These are phyloP conservation scores for Trebouxia sp. DNA, from an alignment of 139 green algal species.

Conservation along the genomic window DNA sequence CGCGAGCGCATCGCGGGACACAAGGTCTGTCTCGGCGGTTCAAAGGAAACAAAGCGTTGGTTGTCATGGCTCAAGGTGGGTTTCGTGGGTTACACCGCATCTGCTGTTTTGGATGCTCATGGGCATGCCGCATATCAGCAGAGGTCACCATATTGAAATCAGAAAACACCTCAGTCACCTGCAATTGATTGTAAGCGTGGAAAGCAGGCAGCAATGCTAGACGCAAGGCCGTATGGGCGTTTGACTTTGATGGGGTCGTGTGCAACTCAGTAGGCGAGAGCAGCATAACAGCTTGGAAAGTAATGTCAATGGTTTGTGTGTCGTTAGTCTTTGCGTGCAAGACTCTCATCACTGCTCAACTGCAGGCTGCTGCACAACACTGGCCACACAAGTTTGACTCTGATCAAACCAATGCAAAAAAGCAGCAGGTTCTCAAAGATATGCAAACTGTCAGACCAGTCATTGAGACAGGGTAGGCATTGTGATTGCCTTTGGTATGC, in stretches of 20 bases:
- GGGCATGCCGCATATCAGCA: not conserved
- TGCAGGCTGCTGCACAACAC: constrained; percentile 64
- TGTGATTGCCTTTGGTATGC: not conserved
- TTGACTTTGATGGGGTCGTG: constrained; percentile 98
- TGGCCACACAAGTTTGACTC: constrained; percentile 91
- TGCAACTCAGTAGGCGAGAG: constrained; percentile 95
- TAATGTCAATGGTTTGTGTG: constrained; percentile 20
- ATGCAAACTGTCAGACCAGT: constrained; percentile 91
- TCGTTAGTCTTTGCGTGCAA: not conserved
- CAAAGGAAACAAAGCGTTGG: too few relatives aligned
- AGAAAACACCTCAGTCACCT: too few relatives aligned
- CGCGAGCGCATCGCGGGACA: too few relatives aligned
- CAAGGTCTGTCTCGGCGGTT: too few relatives aligned
- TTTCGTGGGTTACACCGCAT: not conserved
- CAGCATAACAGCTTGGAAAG: constrained; percentile 88
- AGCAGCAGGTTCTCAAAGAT: constrained; percentile 74
- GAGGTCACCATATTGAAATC: too few relatives aligned
- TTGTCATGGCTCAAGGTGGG: not conserved
- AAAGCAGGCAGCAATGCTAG: not conserved
- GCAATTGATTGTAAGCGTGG: too few relatives aligned
- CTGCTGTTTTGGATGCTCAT: not conserved
- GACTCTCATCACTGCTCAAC: not conserved
- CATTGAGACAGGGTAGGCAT: constrained; percentile 90
- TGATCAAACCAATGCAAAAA: constrained; percentile 50
- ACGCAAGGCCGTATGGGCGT: constrained; percentile 60